phyloP scores from a whole-genome alignment of 768 basidiomycete species.

The Holtermanniella nyarrowii region DNA sequence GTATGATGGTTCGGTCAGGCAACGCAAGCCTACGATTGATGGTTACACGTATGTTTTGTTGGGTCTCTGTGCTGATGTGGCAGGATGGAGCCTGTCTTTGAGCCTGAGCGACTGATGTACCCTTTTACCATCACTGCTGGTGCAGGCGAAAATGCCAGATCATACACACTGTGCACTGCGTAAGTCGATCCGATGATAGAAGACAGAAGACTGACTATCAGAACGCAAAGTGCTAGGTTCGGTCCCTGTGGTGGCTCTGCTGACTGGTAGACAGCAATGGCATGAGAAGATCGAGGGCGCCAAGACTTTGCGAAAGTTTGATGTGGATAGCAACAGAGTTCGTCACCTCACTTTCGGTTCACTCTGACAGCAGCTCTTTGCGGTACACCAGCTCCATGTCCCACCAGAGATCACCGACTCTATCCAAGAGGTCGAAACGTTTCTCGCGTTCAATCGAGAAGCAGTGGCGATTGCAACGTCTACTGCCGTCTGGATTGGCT shows the following conservation, averaged over 20 bases:
- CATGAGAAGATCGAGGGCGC: slow-evolving; percentile 27
- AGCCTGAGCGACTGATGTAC: slow-evolving; percentile 30
- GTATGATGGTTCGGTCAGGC: slow-evolving; percentile 16
- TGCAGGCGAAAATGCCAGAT: slow-evolving; percentile 8
- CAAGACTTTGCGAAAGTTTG: slow-evolving; percentile 26
- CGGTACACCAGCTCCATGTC: slow-evolving; percentile 18
- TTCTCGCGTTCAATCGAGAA: slow-evolving; percentile 25
- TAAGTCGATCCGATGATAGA: slow-evolving; percentile 5
- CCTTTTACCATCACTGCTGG: slow-evolving; percentile 28
- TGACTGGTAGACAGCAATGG: slow-evolving; percentile 22
- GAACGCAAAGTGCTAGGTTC: not conserved
- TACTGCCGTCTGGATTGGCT: slow-evolving; percentile 23
- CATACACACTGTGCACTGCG: slow-evolving; percentile 30
- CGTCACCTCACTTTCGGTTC: slow-evolving; percentile 1
- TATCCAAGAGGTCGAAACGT: slow-evolving; percentile 21
- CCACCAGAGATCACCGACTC: slow-evolving; percentile 16
- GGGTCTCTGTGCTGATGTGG: not conserved
- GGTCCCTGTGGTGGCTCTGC: too few relatives aligned
- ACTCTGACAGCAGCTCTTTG: slow-evolving; percentile 15
- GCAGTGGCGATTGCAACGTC: slow-evolving; percentile 22
- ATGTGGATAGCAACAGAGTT: slow-evolving; percentile 30
- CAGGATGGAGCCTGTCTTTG: slow-evolving; percentile 16
- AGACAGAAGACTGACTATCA: not conserved
- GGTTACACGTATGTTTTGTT: slow-evolving; percentile 1
- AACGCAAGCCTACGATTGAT: slow-evolving; percentile 6